phyloP scores from a whole-genome alignment of 2,329 filamentous ascomycete genomes.

The Drechmeria coniospora region DNA sequence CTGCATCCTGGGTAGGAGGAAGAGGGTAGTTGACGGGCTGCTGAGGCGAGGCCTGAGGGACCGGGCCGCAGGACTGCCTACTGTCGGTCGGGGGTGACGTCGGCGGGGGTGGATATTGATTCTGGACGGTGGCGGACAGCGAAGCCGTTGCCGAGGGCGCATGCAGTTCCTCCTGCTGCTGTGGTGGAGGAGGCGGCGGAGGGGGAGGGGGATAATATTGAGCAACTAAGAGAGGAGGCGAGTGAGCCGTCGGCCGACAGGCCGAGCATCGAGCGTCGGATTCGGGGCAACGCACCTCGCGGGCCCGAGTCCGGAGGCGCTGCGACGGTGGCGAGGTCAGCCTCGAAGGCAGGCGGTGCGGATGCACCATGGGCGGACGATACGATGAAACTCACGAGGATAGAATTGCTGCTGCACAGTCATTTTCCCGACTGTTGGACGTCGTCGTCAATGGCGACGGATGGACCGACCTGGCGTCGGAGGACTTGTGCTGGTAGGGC shows the following conservation, averaged over 20 bases:
- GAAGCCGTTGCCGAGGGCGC: slow-evolving; percentile 22
- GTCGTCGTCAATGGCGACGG: too few relatives aligned
- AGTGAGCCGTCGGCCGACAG: neutral
- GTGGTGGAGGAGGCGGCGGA: slow-evolving; percentile 9
- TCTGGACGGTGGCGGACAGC: slow-evolving; percentile 30
- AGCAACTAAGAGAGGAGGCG: too few relatives aligned
- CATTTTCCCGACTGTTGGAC: too few relatives aligned
- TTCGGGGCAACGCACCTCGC: slow-evolving; percentile 10
- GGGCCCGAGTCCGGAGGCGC: slow-evolving; percentile 5
- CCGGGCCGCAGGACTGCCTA: slow-evolving; percentile 6
- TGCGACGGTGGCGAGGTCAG: slow-evolving; percentile 1
- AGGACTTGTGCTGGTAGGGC: too few relatives aligned
- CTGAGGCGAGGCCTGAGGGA: slow-evolving; percentile 9
- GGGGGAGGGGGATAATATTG: slow-evolving; percentile 29
- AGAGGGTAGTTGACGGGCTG: slow-evolving; percentile 12
- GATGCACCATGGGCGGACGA: too few relatives aligned
- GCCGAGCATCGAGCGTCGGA: neutral
- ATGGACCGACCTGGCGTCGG: too few relatives aligned
- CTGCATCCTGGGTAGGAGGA: slow-evolving; percentile 16
- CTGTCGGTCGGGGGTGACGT: slow-evolving; percentile 12
- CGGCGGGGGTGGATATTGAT: slow-evolving; percentile 27
- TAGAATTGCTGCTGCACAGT: slow-evolving; percentile 26
- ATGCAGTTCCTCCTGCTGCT: slow-evolving; percentile 9
- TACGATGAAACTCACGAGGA: slow-evolving; percentile 31
- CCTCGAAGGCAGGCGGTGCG: slow-evolving; percentile 2